phyloP scores from a whole-genome alignment of 2,329 filamentous ascomycete species.

The Claviceps lovelessii region DNA sequence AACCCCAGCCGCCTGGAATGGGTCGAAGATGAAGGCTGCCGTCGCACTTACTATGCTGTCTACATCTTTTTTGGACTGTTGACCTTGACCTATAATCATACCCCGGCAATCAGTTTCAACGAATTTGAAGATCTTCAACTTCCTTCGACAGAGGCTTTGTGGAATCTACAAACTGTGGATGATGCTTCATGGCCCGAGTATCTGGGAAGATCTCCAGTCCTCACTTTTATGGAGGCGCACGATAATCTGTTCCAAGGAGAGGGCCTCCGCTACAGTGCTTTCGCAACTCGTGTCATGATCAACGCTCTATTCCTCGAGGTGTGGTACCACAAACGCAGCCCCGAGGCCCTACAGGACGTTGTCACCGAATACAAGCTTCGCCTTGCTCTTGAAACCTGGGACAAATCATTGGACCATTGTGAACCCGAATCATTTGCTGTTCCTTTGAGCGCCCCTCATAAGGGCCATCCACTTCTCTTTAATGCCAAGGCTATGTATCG shows the following conservation, averaged over 20 bases:
- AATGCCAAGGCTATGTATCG: conserved; percentile 96
- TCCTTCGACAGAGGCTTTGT: conserved; percentile 84
- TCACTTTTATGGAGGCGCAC: conserved; percentile 87
- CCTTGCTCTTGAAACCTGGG: conserved; percentile 94
- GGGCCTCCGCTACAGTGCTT: conserved; percentile 80
- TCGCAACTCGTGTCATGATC: conserved; percentile 95
- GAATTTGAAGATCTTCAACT: conserved; percentile 90
- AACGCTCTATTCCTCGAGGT: conserved; percentile 96
- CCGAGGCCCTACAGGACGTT: conserved; percentile 92
- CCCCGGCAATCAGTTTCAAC: conserved; percentile 93
- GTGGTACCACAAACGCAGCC: conserved; percentile 97
- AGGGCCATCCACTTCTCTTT: conserved; percentile 91
- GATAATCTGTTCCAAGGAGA: conserved; percentile 93
- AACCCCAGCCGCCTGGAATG: conserved; percentile 74
- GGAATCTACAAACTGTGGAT: conserved; percentile 72
- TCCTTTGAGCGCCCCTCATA: conserved; percentile 84
- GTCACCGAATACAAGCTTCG: conserved; percentile 97
- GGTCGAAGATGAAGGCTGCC: conserved; percentile 93
- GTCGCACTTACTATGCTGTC: conserved; percentile 93
- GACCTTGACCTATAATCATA: conserved; percentile 94
- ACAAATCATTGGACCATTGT: conserved; percentile 85
- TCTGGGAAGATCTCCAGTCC: conserved; percentile 52
- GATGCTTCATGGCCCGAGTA: conserved; percentile 75
- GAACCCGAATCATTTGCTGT: conserved; percentile 82
- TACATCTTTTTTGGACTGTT: conserved; percentile 97